phyloP scores from a whole-genome alignment of 129 eudicot genomes.

The Heracleum sosnowskyi region DNA sequence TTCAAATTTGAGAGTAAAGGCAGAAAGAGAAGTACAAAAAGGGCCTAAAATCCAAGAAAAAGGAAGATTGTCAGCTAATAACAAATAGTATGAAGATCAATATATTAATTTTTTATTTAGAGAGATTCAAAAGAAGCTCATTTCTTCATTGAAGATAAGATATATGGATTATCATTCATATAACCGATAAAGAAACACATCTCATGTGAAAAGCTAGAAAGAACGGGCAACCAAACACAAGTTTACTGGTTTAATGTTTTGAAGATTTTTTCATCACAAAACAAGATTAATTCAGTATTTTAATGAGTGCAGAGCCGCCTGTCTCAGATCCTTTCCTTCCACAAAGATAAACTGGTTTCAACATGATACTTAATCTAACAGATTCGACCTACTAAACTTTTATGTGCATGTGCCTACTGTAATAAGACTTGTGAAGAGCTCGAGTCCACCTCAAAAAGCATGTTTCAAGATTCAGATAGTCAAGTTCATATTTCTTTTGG shows the following conservation, averaged over 20 bases:
- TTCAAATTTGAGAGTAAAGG: conserved; percentile 71
- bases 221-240: neutral
- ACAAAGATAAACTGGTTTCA: neutral
- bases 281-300: neutral
- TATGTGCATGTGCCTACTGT: neutral
- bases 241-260: neutral
- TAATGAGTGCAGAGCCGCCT: neutral
- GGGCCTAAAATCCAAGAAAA: conserved; percentile 49
- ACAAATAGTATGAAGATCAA: neutral
- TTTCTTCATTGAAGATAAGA: neutral
- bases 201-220: neutral
- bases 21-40: conserved; percentile 79
- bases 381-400: neutral
- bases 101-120: neutral
- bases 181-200: neutral
- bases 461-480: neutral
- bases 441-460: neutral
- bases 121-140: neutral
- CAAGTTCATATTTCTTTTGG: neutral
- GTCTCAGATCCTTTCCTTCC: neutral
- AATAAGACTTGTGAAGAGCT: neutral
- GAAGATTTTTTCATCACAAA: neutral
- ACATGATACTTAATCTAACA: neutral
- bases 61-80: conserved; percentile 6
- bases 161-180: neutral